phyloP scores from a whole-genome alignment of 2,329 filamentous ascomycete genomes.

The Dichotomopilus funicola region DNA sequence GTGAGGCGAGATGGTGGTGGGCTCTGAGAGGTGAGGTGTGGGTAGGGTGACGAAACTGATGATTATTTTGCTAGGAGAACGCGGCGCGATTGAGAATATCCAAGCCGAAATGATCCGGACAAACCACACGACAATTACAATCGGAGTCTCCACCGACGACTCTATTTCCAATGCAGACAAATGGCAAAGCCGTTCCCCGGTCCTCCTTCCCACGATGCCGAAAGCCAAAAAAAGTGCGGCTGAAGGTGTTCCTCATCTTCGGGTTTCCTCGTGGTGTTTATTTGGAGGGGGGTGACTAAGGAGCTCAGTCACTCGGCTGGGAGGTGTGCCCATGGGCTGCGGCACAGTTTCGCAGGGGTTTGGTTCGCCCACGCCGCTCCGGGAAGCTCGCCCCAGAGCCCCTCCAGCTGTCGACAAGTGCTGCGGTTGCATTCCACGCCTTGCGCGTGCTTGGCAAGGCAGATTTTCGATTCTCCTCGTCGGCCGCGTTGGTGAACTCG shows the following conservation, averaged over 20 bases:
- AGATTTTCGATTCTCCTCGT: slow-evolving; percentile 1
- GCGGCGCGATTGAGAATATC: too few relatives aligned
- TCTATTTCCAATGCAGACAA: slow-evolving; percentile 8
- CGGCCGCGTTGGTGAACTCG: neutral
- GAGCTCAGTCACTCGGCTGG: too few relatives aligned
- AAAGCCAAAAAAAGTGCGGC: slow-evolving; percentile 20
- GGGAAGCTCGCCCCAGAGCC: slow-evolving; percentile 10
- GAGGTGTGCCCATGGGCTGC: too few relatives aligned
- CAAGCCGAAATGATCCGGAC: neutral
- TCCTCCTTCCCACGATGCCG: slow-evolving; percentile 14
- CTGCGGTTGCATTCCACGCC: slow-evolving; percentile 13
- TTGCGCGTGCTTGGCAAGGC: slow-evolving; percentile 19
- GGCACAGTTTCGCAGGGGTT: too few relatives aligned
- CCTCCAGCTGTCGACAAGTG: slow-evolving; percentile 1
- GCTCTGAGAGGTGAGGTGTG: too few relatives aligned
- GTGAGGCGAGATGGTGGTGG: too few relatives aligned
- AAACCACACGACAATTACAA: slow-evolving; percentile 8
- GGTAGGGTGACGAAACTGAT: too few relatives aligned
- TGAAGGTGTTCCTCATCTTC: slow-evolving; percentile 10
- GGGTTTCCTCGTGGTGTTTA: too few relatives aligned
- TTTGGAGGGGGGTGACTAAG: too few relatives aligned
- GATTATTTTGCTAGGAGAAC: too few relatives aligned
- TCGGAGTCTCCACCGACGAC: slow-evolving; percentile 11
- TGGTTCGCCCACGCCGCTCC: neutral
- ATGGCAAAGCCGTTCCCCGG: slow-evolving; percentile 15